These are phyloP conservation scores for Nyssa sinensis DNA, from an alignment of 148 eudicot genomes.

Conservation along the genomic window DNA sequence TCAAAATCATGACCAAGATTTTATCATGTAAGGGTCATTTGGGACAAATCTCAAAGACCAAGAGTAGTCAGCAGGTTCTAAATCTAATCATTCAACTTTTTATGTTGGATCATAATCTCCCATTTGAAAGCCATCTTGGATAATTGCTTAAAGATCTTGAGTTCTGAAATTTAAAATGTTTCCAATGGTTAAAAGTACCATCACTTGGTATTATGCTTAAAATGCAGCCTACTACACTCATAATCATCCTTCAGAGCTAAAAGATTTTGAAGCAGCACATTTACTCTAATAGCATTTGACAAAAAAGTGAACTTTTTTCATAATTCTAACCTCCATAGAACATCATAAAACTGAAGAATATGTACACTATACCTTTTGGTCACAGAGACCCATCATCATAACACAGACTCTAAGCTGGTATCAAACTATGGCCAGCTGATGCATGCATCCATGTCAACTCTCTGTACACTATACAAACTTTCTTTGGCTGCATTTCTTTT, in stretches of 20 bases:
- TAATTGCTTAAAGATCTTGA: background rate
- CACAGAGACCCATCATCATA: conserved; percentile 4
- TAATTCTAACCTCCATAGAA: background rate
- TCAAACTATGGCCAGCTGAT: conserved; percentile 4
- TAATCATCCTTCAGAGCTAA: background rate
- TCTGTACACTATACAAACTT: conserved; percentile 18
- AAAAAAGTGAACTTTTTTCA: background rate
- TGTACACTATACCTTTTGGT: conserved; percentile 4
- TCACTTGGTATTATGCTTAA: background rate
- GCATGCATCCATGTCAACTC: background rate
- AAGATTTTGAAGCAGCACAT: background rate
- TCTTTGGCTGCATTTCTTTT: background rate
- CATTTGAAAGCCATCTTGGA: background rate
- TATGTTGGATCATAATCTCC: background rate
- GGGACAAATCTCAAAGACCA: no score
- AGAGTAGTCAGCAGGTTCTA: no score
- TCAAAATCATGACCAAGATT: no score
- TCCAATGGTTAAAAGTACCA: background rate
- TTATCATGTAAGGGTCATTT: no score
- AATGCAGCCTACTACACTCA: background rate
- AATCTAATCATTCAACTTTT: no score
- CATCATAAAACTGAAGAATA: background rate
- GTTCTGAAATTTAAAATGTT: background rate
- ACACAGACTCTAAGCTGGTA: background rate
- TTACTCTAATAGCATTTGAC: background rate